Percentiles rank a stretch among this genome's conserved stretches.
These are phyloP conservation scores for Sanghuangporus baumii DNA, from an alignment of 1,284 basidiomycete species.

Conservation along the genomic window DNA sequence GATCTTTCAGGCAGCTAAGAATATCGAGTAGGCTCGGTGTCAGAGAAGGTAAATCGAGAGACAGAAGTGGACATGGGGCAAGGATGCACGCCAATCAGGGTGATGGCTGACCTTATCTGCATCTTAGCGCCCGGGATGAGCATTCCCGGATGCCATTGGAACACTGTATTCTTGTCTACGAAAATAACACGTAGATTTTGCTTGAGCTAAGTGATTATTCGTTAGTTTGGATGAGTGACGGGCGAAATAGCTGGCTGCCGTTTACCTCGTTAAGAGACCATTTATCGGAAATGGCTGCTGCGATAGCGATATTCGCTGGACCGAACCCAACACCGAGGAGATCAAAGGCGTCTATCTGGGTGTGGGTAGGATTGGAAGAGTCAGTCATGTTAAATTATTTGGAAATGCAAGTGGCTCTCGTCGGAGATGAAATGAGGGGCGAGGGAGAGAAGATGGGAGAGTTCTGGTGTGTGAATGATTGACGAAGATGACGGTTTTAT, in stretches of 20 bases:
- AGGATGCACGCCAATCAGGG: not conserved
- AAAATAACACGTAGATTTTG: slow-evolving; percentile 37
- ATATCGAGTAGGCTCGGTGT: not conserved
- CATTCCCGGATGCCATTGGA: slow-evolving; percentile 57
- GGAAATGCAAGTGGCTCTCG: not conserved
- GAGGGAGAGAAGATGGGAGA: not conserved
- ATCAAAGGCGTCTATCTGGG: slow-evolving; percentile 31
- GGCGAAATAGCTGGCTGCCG: not conserved
- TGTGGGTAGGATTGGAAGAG: not conserved
- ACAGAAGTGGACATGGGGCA: not conserved
- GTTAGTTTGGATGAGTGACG: not conserved
- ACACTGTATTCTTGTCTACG: slow-evolving; percentile 44
- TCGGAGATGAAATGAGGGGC: not conserved
- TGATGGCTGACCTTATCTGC: slow-evolving; percentile 44
- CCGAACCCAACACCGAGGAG: slow-evolving; percentile 53
- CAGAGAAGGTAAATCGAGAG: slow-evolving; percentile 16
- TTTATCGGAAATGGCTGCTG: slow-evolving; percentile 46
- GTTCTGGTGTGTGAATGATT: not conserved
- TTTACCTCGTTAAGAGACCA: slow-evolving; percentile 19
- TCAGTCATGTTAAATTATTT: not conserved
- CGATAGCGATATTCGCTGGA: slow-evolving; percentile 53
- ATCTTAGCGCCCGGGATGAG: slow-evolving; percentile 50
- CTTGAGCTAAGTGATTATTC: slow-evolving; percentile 2
- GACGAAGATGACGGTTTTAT: not conserved
- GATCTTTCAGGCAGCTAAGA: slow-evolving; percentile 51